phyloP scores from a whole-genome alignment of 2,329 filamentous ascomycete genomes.

The Monosporascus sp. region DNA sequence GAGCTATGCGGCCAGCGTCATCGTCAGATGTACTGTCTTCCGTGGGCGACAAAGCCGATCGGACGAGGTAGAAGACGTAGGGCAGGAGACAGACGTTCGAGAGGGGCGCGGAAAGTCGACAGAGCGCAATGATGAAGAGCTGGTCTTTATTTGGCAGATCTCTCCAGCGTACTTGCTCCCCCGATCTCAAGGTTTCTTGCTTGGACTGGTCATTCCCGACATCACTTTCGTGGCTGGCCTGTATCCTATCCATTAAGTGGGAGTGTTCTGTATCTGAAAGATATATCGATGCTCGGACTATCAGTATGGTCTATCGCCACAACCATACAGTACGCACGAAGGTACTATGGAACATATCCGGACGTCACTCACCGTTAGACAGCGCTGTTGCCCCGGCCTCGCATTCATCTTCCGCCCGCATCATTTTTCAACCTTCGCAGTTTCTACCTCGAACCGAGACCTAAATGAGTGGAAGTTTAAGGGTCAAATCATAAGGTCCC shows the following conservation, averaged over 20 bases:
- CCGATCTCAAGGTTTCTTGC: slow-evolving; percentile 1
- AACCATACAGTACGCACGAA: too few species aligned
- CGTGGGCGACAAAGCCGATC: slow-evolving; percentile 46
- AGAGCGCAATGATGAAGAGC: slow-evolving; percentile 29
- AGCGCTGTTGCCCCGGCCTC: neutral
- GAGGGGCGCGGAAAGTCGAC: slow-evolving; percentile 54
- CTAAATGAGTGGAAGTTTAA: neutral
- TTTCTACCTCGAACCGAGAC: neutral
- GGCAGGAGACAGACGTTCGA: slow-evolving; percentile 62
- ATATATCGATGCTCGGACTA: neutral
- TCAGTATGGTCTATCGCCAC: too few species aligned
- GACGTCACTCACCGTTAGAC: neutral
- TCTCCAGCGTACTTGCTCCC: slow-evolving; percentile 21
- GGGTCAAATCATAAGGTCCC: neutral
- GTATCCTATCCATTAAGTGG: too few species aligned
- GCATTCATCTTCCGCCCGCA: neutral
- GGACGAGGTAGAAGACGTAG: slow-evolving; percentile 71
- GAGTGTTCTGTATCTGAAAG: neutral
- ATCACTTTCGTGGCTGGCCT: neutral
- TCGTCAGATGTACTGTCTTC: slow-evolving; percentile 32
- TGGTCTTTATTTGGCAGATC: slow-evolving; percentile 34
- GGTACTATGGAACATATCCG: too few species aligned
- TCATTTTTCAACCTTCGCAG: neutral
- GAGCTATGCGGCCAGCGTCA: slow-evolving; percentile 52
- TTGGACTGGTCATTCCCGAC: slow-evolving; percentile 1